Evolutionary conservation across 495 filamentous ascomycete genomes (phyloP), one percentile per base, ranked within the genome.

Genomic region (Hypoxylon rickii): DNA sequence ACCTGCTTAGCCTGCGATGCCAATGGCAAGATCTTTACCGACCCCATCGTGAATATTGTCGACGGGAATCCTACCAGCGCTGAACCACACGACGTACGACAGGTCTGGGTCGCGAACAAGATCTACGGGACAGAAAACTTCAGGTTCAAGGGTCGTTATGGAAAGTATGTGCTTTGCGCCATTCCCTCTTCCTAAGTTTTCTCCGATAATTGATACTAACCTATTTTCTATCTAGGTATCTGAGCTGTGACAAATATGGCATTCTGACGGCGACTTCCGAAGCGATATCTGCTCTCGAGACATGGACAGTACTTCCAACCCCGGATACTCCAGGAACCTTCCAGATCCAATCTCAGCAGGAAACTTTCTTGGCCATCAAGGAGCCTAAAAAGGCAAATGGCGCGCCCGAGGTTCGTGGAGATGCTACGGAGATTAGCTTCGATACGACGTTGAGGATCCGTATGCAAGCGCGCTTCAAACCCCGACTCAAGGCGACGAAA

Each of bases 401-500:
- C 26, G 12, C 46, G 56, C 76, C 84, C 56, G 86, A 86, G 63
- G 82, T 96, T 15, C 80, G 92, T 17, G 94, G 92, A 3, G 93
- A 97, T 71, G 86, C 83, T 3, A 83, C 82, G 2, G 75, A 74
- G 1, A 81, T 89, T 13, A 84, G 79, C 16, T 91, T 92, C 63
- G 83, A 83, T 51, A 89, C 92, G 58, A 89, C 86, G 15, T 65
- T 96, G 49, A 81, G 89, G 48, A 84, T 97, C 61, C 86, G 94
- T 18, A 94, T 97, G 89, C 94, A 98, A 76, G 90, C 92, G 20
- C 77, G 90, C 41, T 97, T 94, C 70, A 96, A 97, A 77, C 91
- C 91, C 36, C 81, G 81, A 60, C 73, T 92, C 7, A 89, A 87
- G 68, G 86, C 85, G 11, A 78, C 76, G 1, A 96, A 90, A 67